Conservation (phyloP, 495 filamentous ascomycete species). For the Trichoderma reesei region DNA sequence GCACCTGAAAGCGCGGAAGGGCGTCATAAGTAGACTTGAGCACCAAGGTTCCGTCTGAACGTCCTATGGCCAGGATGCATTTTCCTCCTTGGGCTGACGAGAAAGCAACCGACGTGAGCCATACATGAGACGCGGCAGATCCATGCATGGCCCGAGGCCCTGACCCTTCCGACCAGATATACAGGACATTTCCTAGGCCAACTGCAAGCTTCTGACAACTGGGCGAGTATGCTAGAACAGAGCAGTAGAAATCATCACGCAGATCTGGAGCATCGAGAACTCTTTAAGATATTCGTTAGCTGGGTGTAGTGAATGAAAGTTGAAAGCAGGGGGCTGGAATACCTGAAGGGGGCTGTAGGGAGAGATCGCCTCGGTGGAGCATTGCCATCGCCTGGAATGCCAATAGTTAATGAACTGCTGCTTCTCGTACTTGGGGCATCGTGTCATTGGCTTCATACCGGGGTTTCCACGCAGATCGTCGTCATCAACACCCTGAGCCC, state of each 20-base stretch:
- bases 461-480: constrained; percentile 45
- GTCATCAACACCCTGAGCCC: constrained; percentile 13
- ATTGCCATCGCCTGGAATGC: constrained; percentile 17
- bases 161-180: constrained; percentile 73
- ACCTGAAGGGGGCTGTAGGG: constrained; percentile 70
- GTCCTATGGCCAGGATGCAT: constrained; percentile 76
- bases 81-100: constrained; percentile 69
- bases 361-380: constrained; percentile 30
- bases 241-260: constrained; percentile 93
- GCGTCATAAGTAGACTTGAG: constrained; percentile 43
- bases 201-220: constrained; percentile 70
- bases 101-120: constrained; percentile 76
- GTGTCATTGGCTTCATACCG: constrained; percentile 39
- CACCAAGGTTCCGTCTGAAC: constrained; percentile 53
- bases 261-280: constrained; percentile 83
- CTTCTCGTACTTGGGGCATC: background rate
- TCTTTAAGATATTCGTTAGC: constrained; percentile 25
- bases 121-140: constrained; percentile 26
- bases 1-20: constrained; percentile 59
- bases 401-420: background rate
- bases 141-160: constrained; percentile 38
- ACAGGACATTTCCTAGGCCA: constrained; percentile 68
- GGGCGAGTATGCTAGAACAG: constrained; percentile 73
- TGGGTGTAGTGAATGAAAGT: constrained; percentile 13
- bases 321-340: constrained; percentile 20